Evolutionary conservation across 2,329 filamentous ascomycete species (phyloP).

Genomic region (Xylaria sp.): DNA sequence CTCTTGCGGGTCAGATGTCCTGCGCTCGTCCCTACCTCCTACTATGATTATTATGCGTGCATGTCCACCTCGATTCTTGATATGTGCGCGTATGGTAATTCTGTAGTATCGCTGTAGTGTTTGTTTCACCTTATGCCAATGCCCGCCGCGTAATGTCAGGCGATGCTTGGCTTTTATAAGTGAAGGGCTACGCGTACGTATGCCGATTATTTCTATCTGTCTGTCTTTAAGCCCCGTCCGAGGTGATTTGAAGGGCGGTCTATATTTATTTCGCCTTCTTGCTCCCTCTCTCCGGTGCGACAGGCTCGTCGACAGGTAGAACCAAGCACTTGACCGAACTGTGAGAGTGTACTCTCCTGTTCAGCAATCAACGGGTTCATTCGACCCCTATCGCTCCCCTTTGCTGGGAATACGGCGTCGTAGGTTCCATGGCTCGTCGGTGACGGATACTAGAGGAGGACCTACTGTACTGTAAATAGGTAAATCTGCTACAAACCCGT

Average conservation of each 20-base stretch:
- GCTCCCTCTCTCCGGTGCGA: no score
- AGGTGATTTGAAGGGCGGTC: no score
- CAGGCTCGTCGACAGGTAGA: no score
- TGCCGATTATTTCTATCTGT: no score
- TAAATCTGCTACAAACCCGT: background rate
- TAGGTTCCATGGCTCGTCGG: background rate
- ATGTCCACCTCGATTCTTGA: background rate
- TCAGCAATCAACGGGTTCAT: background rate
- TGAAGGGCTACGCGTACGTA: background rate
- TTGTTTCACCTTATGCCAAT: background rate
- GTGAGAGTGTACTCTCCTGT: no score
- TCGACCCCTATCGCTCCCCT: background rate
- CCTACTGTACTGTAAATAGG: background rate
- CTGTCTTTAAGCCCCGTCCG: no score
- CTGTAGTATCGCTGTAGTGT: no score
- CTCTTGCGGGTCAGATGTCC: constrained; percentile 1
- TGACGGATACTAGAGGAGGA: background rate
- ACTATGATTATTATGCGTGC: background rate
- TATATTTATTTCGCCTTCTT: no score
- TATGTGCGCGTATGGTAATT: no score
- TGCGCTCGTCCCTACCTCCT: background rate
- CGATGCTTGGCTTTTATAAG: background rate
- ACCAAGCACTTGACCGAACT: no score
- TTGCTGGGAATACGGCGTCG: background rate
- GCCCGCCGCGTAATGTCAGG: background rate